Percentiles rank a stretch among this genome's conserved stretches.
Evolutionary conservation across 352 stramenopile species (phyloP).

Genomic region (Ochromonadaceae sp.): DNA sequence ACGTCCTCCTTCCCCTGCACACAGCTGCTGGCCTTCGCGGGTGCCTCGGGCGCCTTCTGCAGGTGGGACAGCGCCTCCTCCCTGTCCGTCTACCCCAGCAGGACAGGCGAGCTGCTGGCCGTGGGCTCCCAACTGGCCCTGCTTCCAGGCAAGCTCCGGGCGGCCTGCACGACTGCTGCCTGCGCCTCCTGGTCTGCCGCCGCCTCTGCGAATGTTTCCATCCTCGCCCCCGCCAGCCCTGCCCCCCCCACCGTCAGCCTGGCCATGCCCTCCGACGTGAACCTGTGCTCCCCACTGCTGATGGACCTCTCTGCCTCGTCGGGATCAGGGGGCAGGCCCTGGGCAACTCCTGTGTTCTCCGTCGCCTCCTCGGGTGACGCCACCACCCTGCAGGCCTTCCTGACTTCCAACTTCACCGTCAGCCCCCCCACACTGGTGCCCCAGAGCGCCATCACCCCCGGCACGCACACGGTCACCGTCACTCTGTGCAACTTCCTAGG

Average conservation of each 20-base stretch:
- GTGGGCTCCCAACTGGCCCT: too few relatives aligned
- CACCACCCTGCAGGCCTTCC: background rate
- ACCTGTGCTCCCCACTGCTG: background rate
- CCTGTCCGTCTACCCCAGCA: too few relatives aligned
- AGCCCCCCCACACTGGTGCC: background rate
- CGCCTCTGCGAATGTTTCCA: background rate
- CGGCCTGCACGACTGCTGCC: too few relatives aligned
- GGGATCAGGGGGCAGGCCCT: background rate
- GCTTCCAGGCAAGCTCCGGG: too few relatives aligned
- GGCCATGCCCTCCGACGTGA: background rate
- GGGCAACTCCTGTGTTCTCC: background rate
- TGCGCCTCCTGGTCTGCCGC: background rate
- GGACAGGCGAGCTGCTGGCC: background rate
- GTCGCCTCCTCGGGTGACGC: background rate
- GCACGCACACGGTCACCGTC: background rate
- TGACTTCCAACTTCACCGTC: background rate
- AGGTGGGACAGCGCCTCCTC: background rate
- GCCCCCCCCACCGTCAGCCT: background rate
- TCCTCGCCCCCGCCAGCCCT: background rate
- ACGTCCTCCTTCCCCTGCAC: too few relatives aligned
- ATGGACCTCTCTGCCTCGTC: background rate
- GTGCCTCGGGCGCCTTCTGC: background rate
- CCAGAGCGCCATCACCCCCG: background rate
- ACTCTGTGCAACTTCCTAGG: constrained; percentile 11
- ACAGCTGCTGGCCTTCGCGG: background rate